Base-by-base conservation (phyloP, 345 rosid genomes). In the Bruguiera sexangula region DNA sequence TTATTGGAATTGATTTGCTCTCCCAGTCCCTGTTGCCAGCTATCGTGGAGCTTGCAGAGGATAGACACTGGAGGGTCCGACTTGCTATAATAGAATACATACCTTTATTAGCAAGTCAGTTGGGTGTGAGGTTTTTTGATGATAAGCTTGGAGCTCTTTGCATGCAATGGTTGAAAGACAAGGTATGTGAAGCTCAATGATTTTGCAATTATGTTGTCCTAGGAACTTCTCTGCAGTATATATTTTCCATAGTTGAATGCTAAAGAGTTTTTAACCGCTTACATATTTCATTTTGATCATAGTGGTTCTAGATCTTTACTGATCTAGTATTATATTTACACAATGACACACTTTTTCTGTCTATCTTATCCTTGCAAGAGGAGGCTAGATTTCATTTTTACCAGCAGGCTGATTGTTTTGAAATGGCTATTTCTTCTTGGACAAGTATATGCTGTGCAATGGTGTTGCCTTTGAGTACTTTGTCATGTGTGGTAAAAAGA, bases 21-120 rank as follows among this genome's bases (percentile, higher is more conserved):
- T 93, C 97, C 54, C 98, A 88, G 65, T 93, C 97, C 48, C 81
- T 93, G 65, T 76, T 93, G 75, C 98, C 98, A 50, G 98, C 98
- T 58, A 93, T 93, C 60, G 97, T 91, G 64, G 98, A 93, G 83
- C 98, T 93, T 80, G 97, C 97, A 2, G 97, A 91, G 84, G 98
- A 93, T 80, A 87, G 92, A 69, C 98, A 93, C 59, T 93, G 98
- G 98, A 88, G 96, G 76, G 97, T 93, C 50, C 84, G 96, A 24
- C 96, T 93, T 76, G 96, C 98, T 69, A 91, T 93, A 75, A 93
- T 93, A 60, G 98, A 93, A 78, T 93, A 93, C 74, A 93, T 91
- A 76, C 98, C 98, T 52, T 75, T 93, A 69, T 80, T 91, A 83
- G 97, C 98, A 8, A 93, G 98, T 74, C 96, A 93, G 77, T 74